Percentiles rank a stretch among this genome's conserved stretches.
Evolutionary conservation across 805 yeast genomes (phyloP).

Genomic region (Candida orba): DNA sequence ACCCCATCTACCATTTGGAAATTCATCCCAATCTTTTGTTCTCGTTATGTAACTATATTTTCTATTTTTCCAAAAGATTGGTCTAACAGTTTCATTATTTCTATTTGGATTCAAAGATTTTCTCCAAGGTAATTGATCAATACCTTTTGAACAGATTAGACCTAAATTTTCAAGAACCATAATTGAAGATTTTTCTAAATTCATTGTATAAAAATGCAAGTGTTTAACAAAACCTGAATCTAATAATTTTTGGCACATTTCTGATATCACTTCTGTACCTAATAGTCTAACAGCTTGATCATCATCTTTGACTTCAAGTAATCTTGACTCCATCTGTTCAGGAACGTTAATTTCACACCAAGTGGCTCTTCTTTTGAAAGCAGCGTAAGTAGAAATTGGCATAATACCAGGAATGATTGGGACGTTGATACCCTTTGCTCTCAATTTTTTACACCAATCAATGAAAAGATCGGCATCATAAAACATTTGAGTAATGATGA

Average conservation of each 20-base stretch:
- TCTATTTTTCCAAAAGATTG: constrained; percentile 94
- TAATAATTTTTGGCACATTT: constrained; percentile 70
- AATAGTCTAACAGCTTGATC: constrained; percentile 80
- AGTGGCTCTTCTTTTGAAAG: constrained; percentile 86
- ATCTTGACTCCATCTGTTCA: constrained; percentile 52
- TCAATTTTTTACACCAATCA: constrained; percentile 67
- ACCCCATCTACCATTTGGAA: constrained; percentile 99
- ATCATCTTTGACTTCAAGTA: constrained; percentile 84
- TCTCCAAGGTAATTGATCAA: constrained; percentile 71
- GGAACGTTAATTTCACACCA: constrained; percentile 92
- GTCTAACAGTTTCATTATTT: constrained; percentile 76
- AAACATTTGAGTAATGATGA: constrained; percentile 94
- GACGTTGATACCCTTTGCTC: constrained; percentile 64
- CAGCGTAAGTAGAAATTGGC: constrained; percentile 95
- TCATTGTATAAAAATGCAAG: constrained; percentile 96
- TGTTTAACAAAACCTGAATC: constrained; percentile 73
- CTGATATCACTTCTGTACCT: constrained; percentile 76
- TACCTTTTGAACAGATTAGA: constrained; percentile 33
- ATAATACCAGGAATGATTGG: constrained; percentile 97
- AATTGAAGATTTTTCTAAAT: constrained; percentile 82
- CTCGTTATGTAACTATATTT: constrained; percentile 83
- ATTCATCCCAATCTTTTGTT: constrained; percentile 95
- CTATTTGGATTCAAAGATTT: constrained; percentile 78
- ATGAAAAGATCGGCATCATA: constrained; percentile 86
- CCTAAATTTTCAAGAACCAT: constrained; percentile 78